phyloP scores from a whole-genome alignment of 2,329 filamentous ascomycete genomes.

The Aspergillus melleus region DNA sequence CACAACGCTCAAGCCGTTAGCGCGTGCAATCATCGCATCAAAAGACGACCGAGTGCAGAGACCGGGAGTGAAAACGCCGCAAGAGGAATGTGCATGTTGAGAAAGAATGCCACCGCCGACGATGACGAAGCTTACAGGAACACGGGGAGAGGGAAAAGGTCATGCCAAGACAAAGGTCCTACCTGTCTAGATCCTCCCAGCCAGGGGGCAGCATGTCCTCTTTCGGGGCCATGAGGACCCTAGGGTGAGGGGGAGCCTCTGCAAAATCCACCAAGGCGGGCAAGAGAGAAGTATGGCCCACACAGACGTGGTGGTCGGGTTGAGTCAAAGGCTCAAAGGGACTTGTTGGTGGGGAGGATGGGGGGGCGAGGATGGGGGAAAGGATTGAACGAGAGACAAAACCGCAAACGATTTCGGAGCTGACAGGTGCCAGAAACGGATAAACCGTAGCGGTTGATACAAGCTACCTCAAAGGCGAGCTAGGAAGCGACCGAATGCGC shows the following conservation, averaged over 20 bases:
- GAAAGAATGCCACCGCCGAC: not conserved
- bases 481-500: constrained; percentile 3
- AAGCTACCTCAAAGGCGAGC: constrained; percentile 13
- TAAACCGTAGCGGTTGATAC: constrained; percentile 11
- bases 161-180: constrained; percentile 25
- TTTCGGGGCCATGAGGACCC: constrained; percentile 42
- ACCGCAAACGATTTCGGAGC: constrained; percentile 17
- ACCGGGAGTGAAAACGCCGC: not conserved
- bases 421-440: constrained; percentile 18
- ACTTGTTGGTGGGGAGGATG: constrained; percentile 3
- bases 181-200: constrained; percentile 44
- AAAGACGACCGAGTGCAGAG: not conserved
- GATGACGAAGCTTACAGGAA: not conserved
- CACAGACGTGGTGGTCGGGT: not conserved
- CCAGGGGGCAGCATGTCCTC: constrained; percentile 42
- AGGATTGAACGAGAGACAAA: constrained; percentile 7
- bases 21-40: constrained; percentile 19
- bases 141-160: not conserved
- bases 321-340: not conserved
- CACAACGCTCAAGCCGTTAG: constrained; percentile 61
- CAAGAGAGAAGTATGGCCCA: not conserved
- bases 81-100: constrained; percentile 20
- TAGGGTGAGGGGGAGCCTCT: constrained; percentile 35
- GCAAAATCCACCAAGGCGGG: constrained; percentile 7
- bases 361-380: constrained; percentile 3